Base-by-base conservation (phyloP, 2,329 filamentous ascomycete genomes). In the Sporothrix brunneoviolacea region DNA sequence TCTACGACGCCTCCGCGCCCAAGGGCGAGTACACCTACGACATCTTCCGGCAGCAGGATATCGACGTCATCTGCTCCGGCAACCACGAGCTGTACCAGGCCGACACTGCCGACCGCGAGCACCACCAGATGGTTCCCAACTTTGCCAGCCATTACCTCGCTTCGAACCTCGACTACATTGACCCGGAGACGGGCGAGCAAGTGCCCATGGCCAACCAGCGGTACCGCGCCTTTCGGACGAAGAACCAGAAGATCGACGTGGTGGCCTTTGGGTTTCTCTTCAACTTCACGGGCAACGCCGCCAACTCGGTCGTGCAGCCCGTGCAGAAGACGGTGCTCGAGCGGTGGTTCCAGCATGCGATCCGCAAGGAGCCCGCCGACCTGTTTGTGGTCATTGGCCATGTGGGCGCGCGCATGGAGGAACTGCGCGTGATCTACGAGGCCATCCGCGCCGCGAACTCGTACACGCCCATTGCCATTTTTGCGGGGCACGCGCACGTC, bases 11-110 rank as follows among this genome's bases (percentile, higher is more conserved):
- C 5, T 95, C 90, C 0, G 74, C 77, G 24, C 93, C 93, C 8
- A 94, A 94, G 63, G 93, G 93, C 19, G 77, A 84, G 61, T 96
- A 90, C 65, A 89, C 88, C 1, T 91, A 89, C 63, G 86, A 91
- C 56, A 93, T 97, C 50, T 82, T 93, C 63, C 83, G 82, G 54
- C 75, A 94, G 62, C 89, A 95, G 63, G 69, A 82, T 38, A 82
- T 96, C 58, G 91, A 97, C 63, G 70, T 95, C 22, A 76, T 97
- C 42, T 91, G 83, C 59, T 85, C 84, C 1, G 93, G 93, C 44
- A 98, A 98, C 62, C 93, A 98, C 70, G 93, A 98, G 70, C 78
- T 98, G 12, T 98, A 98, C 72, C 81, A 89, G 59, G 72, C 77
- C 50, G 83, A 84, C 55, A 87, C 90, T 0, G 86, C 89, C 18